A percentile compares a stretch with the other conserved stretches of the same genome.
These are phyloP conservation scores for Mycena filopes DNA, from an alignment of 768 basidiomycete genomes.

Conservation along the genomic window DNA sequence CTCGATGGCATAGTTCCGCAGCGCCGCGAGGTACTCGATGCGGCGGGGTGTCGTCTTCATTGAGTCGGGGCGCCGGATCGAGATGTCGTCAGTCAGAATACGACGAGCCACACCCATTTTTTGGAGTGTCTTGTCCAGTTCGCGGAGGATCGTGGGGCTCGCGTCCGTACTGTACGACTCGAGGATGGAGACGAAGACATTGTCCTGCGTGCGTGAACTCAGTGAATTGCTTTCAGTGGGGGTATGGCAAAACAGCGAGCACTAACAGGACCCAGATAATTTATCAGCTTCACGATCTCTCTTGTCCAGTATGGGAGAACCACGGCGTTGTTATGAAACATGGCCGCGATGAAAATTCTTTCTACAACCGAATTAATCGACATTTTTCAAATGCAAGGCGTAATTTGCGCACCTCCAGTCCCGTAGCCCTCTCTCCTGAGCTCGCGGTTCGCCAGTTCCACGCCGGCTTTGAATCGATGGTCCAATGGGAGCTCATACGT, in stretches of 20 bases:
- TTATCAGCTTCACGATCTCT: constrained; percentile 46
- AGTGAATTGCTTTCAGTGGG: too few relatives aligned
- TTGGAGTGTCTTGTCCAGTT: constrained; percentile 38
- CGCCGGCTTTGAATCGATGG: constrained; percentile 6
- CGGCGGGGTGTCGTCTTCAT: constrained; percentile 42
- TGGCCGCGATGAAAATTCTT: constrained; percentile 51
- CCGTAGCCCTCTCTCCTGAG: not conserved
- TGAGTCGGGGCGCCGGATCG: constrained; percentile 36
- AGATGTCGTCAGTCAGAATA: constrained; percentile 42
- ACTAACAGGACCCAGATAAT: constrained; percentile 46
- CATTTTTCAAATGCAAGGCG: too few relatives aligned
- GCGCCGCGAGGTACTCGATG: constrained; percentile 38
- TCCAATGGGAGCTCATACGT: constrained; percentile 10
- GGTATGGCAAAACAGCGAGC: not conserved
- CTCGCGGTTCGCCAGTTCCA: not conserved
- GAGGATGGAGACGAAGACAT: constrained; percentile 42
- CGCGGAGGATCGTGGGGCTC: constrained; percentile 45
- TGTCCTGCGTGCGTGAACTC: constrained; percentile 43
- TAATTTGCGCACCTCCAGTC: not conserved
- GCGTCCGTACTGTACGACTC: constrained; percentile 46
- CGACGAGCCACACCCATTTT: constrained; percentile 40
- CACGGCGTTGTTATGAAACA: constrained; percentile 50
- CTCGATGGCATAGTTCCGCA: constrained; percentile 42
- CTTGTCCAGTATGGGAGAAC: constrained; percentile 53
- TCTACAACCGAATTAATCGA: constrained; percentile 26